phyloP scores from a whole-genome alignment of 305 asterid genomes.

The Fraxinus latifolia region DNA sequence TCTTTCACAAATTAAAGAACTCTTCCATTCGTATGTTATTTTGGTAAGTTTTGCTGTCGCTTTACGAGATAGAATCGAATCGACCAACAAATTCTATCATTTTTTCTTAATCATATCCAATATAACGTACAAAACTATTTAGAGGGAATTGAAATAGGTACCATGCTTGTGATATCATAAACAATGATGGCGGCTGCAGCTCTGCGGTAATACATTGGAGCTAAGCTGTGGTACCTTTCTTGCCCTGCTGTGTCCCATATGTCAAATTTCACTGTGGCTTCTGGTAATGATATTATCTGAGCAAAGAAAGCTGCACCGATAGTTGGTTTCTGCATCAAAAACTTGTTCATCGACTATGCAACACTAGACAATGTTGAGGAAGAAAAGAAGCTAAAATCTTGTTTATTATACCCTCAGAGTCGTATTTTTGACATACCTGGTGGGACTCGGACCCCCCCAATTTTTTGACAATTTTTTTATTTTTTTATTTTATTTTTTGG shows the following conservation, averaged over 20 bases:
- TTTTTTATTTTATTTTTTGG: too few relatives aligned
- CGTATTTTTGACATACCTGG: constrained; percentile 20
- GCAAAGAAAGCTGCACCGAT: constrained; percentile 43
- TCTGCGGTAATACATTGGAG: constrained; percentile 41
- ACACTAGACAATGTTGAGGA: not conserved
- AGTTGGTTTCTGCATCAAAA: constrained; percentile 31
- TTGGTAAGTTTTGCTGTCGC: not conserved
- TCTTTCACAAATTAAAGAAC: not conserved
- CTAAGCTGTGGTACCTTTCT: constrained; percentile 38
- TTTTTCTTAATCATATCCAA: not conserved
- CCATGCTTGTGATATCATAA: constrained; percentile 33
- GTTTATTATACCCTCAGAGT: not conserved
- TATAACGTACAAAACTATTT: not conserved
- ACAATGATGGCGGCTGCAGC: constrained; percentile 39
- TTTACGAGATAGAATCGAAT: not conserved
- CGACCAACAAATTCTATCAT: not conserved
- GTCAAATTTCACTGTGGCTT: constrained; percentile 34
- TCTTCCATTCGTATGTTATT: not conserved
- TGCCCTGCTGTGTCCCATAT: constrained; percentile 44
- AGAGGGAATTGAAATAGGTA: not conserved
- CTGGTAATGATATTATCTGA: constrained; percentile 30
- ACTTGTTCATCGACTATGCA: not conserved
- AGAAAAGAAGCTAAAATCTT: not conserved
- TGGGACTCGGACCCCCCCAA: too few relatives aligned
- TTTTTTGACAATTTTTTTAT: too few relatives aligned